These are phyloP conservation scores for Mimosa bimucronata DNA, from an alignment of 306 rosid genomes.

Conservation along the genomic window DNA sequence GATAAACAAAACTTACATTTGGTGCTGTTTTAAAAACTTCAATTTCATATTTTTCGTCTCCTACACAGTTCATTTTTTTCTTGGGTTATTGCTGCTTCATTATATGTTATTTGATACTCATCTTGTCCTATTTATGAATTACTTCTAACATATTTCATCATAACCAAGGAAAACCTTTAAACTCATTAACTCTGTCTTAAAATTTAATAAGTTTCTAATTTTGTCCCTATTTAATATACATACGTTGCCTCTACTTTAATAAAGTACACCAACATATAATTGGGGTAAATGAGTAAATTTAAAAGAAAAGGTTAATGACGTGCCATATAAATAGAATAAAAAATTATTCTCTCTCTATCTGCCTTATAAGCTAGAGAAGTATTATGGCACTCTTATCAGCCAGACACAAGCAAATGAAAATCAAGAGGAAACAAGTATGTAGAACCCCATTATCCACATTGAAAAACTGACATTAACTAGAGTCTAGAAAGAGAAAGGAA, in stretches of 20 bases:
- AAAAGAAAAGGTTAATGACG: too few relatives aligned
- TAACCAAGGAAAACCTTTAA: too few relatives aligned
- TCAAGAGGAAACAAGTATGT: background rate
- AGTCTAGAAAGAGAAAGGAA: background rate
- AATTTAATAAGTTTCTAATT: too few relatives aligned
- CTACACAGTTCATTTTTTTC: background rate
- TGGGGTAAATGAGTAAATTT: too few relatives aligned
- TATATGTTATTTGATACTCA: slow-evolving; percentile 10
- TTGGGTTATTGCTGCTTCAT: slow-evolving; percentile 13
- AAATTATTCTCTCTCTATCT: too few relatives aligned
- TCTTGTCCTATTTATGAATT: background rate
- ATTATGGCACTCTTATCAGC: slow-evolving; percentile 19
- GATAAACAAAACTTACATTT: slow-evolving; percentile 34
- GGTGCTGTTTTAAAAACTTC: slow-evolving; percentile 7
- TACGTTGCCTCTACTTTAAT: too few relatives aligned
- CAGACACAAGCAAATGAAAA: background rate
- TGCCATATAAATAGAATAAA: too few relatives aligned
- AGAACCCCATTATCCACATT: background rate
- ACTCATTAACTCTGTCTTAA: too few relatives aligned
- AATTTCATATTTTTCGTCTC: background rate
- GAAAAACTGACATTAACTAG: background rate
- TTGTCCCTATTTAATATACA: too few relatives aligned
- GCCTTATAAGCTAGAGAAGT: background rate
- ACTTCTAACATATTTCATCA: too few relatives aligned
- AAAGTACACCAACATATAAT: too few relatives aligned